These are phyloP conservation scores for Histomonas meleagridis DNA, from an alignment of 208 protist species.

Conservation along the genomic window DNA sequence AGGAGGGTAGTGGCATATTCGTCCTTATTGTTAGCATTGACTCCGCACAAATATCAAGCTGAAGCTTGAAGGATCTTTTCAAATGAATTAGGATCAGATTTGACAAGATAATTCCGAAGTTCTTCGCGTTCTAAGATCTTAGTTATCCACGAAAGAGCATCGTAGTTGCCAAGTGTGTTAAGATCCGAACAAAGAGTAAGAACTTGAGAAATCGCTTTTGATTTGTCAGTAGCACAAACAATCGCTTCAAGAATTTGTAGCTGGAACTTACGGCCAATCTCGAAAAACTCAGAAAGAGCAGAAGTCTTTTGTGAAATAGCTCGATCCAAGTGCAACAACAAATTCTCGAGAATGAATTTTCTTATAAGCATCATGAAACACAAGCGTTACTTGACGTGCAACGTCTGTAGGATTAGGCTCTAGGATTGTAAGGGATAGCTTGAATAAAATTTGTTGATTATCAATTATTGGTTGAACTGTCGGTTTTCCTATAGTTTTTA, in stretches of 20 bases:
- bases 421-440: not conserved
- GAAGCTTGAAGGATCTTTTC: no score
- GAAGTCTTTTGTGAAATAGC: slow-evolving; percentile 5
- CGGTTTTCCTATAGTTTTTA: no score
- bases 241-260: not conserved
- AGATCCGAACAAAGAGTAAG: no score
- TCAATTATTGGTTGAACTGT: not conserved
- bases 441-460: not conserved
- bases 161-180: no score
- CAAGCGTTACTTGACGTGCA: not conserved
- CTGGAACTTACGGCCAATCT: not conserved
- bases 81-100: no score
- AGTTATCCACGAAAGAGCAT: no score
- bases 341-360: not conserved
- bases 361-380: not conserved
- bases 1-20: no score
- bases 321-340: not conserved
- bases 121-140: no score
- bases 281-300: not conserved
- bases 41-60: no score
- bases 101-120: no score
- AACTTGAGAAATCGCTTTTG: no score
- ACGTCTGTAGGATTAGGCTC: slow-evolving; percentile 9
- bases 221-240: not conserved
- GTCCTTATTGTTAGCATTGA: no score